phyloP scores from a whole-genome alignment of 2,329 filamentous ascomycete genomes.

The Trichophyton mentagrophytes region DNA sequence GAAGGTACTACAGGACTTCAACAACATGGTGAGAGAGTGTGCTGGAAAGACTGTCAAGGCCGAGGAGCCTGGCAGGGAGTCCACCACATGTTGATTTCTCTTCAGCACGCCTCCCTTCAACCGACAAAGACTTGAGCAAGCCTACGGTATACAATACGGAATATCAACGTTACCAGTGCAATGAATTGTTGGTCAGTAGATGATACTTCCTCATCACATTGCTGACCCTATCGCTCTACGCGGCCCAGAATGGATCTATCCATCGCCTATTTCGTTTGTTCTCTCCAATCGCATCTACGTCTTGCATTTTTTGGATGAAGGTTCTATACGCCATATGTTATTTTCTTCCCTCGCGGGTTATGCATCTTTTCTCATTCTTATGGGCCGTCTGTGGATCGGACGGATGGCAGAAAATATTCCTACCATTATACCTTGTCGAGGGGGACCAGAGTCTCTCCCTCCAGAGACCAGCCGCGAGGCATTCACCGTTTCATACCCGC shows the following conservation, averaged over 20 bases:
- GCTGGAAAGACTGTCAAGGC: slow-evolving; percentile 29
- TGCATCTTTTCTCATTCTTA: neutral
- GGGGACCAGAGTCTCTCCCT: neutral
- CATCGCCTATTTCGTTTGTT: neutral
- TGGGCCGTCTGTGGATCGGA: slow-evolving; percentile 1
- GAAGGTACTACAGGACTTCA: slow-evolving; percentile 86
- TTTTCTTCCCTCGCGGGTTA: neutral
- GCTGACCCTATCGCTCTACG: neutral
- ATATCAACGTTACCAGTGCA: neutral
- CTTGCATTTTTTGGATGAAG: slow-evolving; percentile 1
- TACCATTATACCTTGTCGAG: neutral
- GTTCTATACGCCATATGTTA: neutral
- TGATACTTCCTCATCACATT: neutral
- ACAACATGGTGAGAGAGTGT: slow-evolving; percentile 74
- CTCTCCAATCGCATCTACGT: neutral
- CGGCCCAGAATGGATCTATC: neutral
- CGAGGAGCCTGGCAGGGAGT: slow-evolving; percentile 15
- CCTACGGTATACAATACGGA: neutral
- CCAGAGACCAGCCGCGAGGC: slow-evolving; percentile 3
- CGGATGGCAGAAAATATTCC: neutral
- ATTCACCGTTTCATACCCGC: slow-evolving; percentile 1
- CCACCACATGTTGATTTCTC: slow-evolving; percentile 8
- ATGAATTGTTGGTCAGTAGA: neutral
- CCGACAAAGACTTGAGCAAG: neutral
- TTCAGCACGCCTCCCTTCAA: neutral